Percentiles rank a stretch among this genome's conserved stretches.
These are phyloP conservation scores for Deuterostichococcus epilithicus DNA, from an alignment of 139 green algal genomes.

Conservation along the genomic window DNA sequence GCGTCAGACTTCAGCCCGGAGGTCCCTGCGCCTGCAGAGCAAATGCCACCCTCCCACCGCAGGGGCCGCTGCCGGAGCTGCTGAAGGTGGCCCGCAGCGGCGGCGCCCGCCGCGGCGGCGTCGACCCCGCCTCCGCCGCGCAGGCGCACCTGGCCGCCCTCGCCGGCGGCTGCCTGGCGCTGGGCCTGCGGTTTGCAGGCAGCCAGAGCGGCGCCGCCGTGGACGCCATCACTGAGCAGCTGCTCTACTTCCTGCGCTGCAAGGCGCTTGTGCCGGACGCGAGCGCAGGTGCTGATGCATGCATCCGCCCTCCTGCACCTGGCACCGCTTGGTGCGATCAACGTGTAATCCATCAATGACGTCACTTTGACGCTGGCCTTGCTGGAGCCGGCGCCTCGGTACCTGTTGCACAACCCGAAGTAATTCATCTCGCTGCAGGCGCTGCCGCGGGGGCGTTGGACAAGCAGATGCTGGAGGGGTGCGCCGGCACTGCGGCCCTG, in stretches of 20 bases:
- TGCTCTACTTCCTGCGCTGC: constrained; percentile 59
- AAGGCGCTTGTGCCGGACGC: constrained; percentile 58
- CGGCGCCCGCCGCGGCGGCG: too few species aligned
- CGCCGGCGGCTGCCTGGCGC: constrained; percentile 78
- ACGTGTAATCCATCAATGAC: too few species aligned
- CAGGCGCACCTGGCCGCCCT: constrained; percentile 52
- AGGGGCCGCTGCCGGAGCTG: neutral
- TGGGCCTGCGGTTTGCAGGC: constrained; percentile 86
- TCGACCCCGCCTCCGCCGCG: neutral
- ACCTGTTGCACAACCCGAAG: too few species aligned
- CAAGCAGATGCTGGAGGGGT: constrained; percentile 58
- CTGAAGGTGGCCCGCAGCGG: neutral
- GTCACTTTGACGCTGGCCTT: neutral
- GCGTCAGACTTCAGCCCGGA: too few species aligned
- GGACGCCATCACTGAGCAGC: constrained; percentile 50
- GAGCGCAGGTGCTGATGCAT: neutral
- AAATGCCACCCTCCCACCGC: too few species aligned
- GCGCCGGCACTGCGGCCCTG: constrained; percentile 51
- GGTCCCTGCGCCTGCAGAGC: too few species aligned
- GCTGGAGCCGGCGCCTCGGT: too few species aligned
- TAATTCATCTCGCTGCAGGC: constrained; percentile 3
- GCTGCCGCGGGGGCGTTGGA: constrained; percentile 24
- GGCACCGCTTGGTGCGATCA: too few species aligned
- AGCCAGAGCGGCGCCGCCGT: constrained; percentile 42
- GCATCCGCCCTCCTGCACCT: constrained; percentile 1